phyloP scores from a whole-genome alignment of 495 filamentous ascomycete species.

The Neurospora sp. region DNA sequence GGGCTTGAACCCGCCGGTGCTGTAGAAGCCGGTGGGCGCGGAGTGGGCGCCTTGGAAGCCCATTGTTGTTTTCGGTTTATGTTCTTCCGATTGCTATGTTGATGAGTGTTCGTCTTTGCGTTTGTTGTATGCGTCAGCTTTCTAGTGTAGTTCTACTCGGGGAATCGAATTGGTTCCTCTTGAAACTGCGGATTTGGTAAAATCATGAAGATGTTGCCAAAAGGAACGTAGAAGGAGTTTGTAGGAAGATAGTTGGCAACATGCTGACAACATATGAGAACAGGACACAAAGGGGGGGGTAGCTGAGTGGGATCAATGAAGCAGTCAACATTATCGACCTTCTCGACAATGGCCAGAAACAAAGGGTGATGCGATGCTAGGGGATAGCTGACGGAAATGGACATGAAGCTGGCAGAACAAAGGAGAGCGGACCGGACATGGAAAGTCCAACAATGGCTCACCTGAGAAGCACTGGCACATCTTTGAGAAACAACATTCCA shows the following conservation, averaged over 20 bases:
- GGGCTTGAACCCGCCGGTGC: not conserved
- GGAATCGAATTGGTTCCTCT: not conserved
- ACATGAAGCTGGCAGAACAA: not conserved
- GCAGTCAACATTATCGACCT: not conserved
- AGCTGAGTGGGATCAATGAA: not conserved
- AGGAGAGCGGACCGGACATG: not conserved
- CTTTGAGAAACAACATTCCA: not conserved
- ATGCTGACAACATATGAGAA: not conserved
- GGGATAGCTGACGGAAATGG: not conserved
- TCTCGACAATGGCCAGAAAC: not conserved
- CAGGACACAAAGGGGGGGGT: not conserved
- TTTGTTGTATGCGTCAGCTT: not conserved
- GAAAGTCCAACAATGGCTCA: not conserved
- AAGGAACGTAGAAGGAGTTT: not conserved
- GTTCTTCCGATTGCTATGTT: not conserved
- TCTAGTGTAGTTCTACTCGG: not conserved
- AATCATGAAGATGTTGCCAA: not conserved
- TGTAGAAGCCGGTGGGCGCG: not conserved
- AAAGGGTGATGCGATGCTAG: not conserved
- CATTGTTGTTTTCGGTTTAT: not conserved
- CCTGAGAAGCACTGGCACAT: not conserved
- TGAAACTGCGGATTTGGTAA: not conserved
- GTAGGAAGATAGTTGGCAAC: not conserved
- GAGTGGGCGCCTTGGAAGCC: not conserved
- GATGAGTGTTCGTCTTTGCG: not conserved